Percentiles rank a stretch among this genome's conserved stretches.
phyloP scores from a whole-genome alignment of 495 filamentous ascomycete genomes.

The Aspergillus asperescens region DNA sequence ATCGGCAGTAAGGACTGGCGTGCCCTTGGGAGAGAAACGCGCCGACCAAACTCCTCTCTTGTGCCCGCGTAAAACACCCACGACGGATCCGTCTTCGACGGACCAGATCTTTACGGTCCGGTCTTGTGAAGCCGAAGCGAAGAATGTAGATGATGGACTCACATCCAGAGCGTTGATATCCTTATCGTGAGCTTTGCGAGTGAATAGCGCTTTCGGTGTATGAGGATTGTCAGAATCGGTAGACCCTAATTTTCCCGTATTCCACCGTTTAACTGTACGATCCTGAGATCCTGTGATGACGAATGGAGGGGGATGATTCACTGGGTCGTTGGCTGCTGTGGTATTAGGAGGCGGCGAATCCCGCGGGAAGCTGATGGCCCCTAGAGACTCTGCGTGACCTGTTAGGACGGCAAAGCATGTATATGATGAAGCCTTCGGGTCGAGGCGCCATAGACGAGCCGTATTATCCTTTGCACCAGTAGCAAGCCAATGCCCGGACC shows the following conservation, averaged over 20 bases:
- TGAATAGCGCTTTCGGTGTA: constrained; percentile 59
- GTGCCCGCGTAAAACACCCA: constrained; percentile 87
- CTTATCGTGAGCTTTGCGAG: constrained; percentile 93
- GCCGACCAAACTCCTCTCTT: constrained; percentile 93
- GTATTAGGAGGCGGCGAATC: constrained; percentile 58
- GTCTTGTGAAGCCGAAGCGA: constrained; percentile 95
- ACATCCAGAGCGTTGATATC: constrained; percentile 95
- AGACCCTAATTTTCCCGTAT: constrained; percentile 50
- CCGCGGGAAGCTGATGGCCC: constrained; percentile 81
- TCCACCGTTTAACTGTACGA: constrained; percentile 88
- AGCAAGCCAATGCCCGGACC: constrained; percentile 94
- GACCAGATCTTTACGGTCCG: constrained; percentile 96
- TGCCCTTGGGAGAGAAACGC: constrained; percentile 73
- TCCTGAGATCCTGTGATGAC: constrained; percentile 90
- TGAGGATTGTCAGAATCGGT: constrained; percentile 37
- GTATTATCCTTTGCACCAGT: constrained; percentile 96
- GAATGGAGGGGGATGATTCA: constrained; percentile 75
- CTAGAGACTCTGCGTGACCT: constrained; percentile 90
- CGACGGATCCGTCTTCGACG: constrained; percentile 74
- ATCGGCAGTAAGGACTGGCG: constrained; percentile 65
- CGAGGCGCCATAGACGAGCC: constrained; percentile 84
- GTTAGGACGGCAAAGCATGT: constrained; percentile 73
- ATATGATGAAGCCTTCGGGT: constrained; percentile 68
- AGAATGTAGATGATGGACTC: constrained; percentile 60
- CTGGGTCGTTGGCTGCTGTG: constrained; percentile 57